Evolutionary conservation across 371 early-diverging fungal genomes (phyloP), one percentile per base, ranked within the genome.

Genomic region (Cokeromyces recurvatus): DNA sequence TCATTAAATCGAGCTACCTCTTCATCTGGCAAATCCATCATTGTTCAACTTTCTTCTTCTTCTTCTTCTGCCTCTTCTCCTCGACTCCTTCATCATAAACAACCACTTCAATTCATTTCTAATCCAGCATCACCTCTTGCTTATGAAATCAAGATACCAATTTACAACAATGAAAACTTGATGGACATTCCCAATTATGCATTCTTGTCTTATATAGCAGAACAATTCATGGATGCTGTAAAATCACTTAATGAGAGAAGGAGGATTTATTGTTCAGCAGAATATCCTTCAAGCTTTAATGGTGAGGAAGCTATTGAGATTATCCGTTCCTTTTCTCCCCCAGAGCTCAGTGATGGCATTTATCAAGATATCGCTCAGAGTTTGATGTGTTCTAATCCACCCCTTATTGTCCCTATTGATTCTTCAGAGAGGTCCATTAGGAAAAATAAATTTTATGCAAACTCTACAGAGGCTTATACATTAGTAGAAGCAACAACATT

Each of bases 271-370:
- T 65, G 57, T 21, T 50, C 74, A 6, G 62, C 51, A 2, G 71
- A 70, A 46, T 67, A 74, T 37, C 70, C 74, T 16, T 34, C 54
- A 2, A 74, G 74, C 44, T 74, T 70, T 39, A 68, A 43, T 19
- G 71, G 74, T 17, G 64, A 64, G 49, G 74, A 74, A 38, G 68
- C 66, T 3, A 51, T 70, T 48, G 55, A 60, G 37, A 63, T 70
- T 11, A 45, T 70, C 21, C 64, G 54, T n/a, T 36, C 53, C 1
- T 39, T 74, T 8, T 46, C 61, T 24, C 70, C 68, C 20, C 14
- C 38, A 7, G 56, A 55, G 6, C 19, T 59, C 17, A 40, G 49
- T 2, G 45, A 48, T 10, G 24, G 20, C 11, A 32, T 57, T 32
- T 65, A 57, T 32, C 45, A 57, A 10, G 60, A 65, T 34, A 51